Base-by-base conservation (phyloP, 1,139 yeast species). In the Meyerozyma smithsonii region DNA sequence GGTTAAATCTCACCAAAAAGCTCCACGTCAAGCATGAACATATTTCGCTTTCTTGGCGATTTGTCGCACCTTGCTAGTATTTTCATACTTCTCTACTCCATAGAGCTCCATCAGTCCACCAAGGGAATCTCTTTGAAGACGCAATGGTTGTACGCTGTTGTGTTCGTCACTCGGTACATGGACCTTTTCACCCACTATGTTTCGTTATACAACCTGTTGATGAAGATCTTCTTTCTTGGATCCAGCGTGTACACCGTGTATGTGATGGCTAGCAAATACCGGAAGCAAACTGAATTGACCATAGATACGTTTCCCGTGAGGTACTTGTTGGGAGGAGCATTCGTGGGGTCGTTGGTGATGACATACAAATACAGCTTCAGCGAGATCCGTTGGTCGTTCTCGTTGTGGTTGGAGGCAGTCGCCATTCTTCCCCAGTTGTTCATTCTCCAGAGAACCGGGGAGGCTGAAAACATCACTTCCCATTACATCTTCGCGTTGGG, bases 401-500 rank as follows among this genome's bases (percentile, higher is more conserved):
- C 88, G 11, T 59, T 84, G 39, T 87, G 95, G 95, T 73, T 92
- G 40, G 98, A 92, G 62, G 77, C 92, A 35, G 87, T 87, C 36
- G 95, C 96, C 14, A 88, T 92, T 42, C 64, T 92, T 44, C 98
- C 98, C 4, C 98, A 92, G 63, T 70, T 92, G 58, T 89, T 82
- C 61, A 79, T 92, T 76, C 72, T 92, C 45, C 96, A 90, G 57
- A 83, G 86, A 50, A 81, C 94, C 2, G 97, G 97, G 12, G 85
- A 85, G 55, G 94, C 97, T 1, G 86, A 85, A 59, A 77, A 85
- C 46, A 70, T 92, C 54, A 92, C 97, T 12, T 77, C 85, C 39
- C 97, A 92, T 61, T 92, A 92, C 62, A 87, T 92, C 48, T 89
- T 90, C 61, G 96, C 97, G 2, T 70, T 92, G 57, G 98, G 98